A percentile compares a stretch with the other conserved stretches of the same genome.
These are phyloP conservation scores for Trichoderma cornu-damae DNA, from an alignment of 2,329 filamentous ascomycete species.

Conservation along the genomic window DNA sequence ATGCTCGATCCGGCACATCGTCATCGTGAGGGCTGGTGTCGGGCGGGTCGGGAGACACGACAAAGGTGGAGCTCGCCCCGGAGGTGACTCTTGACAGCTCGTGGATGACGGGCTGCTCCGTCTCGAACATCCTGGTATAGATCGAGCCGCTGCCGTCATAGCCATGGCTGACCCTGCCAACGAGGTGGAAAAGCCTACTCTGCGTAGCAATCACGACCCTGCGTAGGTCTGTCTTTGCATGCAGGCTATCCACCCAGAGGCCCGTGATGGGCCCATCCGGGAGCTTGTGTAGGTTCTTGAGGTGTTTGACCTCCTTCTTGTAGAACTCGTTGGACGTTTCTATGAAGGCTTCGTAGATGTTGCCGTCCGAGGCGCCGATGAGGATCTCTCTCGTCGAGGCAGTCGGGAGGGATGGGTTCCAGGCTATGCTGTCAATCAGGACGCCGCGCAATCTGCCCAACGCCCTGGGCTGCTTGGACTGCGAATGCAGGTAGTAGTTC, in stretches of 20 bases:
- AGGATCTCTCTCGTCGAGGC: conserved; percentile 93
- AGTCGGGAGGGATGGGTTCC: conserved; percentile 90
- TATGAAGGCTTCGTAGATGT: conserved; percentile 91
- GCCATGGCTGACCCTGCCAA: conserved; percentile 68
- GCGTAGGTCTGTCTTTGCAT: conserved; percentile 63
- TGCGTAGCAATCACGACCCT: conserved; percentile 77
- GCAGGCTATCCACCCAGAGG: conserved; percentile 72
- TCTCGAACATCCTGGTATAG: conserved; percentile 83
- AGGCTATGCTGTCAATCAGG: conserved; percentile 81
- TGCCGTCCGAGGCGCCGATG: conserved; percentile 85
- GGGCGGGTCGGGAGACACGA: conserved; percentile 68
- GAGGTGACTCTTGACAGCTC: conserved; percentile 58
- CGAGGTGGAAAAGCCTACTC: conserved; percentile 71
- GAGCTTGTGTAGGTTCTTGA: conserved; percentile 77
- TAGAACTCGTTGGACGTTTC: conserved; percentile 95
- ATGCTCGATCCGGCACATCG: conserved; percentile 63
- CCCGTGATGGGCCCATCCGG: conserved; percentile 80
- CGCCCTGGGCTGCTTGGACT: conserved; percentile 80
- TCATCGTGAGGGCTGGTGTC: conserved; percentile 53
- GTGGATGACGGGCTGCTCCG: conserved; percentile 72
- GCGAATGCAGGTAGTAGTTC: conserved; percentile 96
- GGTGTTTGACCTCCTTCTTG: conserved; percentile 86
- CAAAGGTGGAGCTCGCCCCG: conserved; percentile 57
- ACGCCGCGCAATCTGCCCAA: conserved; percentile 80
- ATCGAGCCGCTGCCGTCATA: conserved; percentile 80